These are phyloP conservation scores for Psophocarpus tetragonolobus DNA, from an alignment of 306 rosid species.

Conservation along the genomic window DNA sequence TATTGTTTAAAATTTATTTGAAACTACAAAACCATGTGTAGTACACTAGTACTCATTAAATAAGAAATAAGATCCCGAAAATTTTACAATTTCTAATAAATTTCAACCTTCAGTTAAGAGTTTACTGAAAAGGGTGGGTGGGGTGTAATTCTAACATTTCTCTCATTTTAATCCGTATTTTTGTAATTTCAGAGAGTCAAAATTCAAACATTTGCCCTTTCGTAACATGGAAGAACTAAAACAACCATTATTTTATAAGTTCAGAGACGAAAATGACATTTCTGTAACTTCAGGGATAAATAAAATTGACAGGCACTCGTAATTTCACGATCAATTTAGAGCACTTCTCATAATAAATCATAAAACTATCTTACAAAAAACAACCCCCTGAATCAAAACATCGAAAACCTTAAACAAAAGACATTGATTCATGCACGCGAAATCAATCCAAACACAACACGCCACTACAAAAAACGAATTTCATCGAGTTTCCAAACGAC, in stretches of 20 bases:
- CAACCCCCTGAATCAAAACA: neutral
- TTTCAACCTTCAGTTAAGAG: neutral
- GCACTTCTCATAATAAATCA: neutral
- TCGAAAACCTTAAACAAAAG: neutral
- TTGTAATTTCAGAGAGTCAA: neutral
- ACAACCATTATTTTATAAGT: neutral
- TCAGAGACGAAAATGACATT: neutral
- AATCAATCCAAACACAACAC: slow-evolving; percentile 27
- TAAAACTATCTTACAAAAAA: neutral
- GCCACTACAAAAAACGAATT: neutral
- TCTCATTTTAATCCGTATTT: neutral
- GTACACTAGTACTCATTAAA: neutral
- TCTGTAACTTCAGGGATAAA: neutral
- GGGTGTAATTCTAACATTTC: neutral
- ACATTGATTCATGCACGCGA: neutral
- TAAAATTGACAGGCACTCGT: neutral
- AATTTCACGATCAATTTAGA: neutral
- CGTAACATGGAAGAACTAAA: neutral
- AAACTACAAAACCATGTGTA: neutral
- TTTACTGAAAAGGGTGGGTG: neutral
- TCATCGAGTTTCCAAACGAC: neutral
- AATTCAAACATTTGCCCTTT: neutral
- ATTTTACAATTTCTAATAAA: neutral
- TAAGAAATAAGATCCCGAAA: neutral
- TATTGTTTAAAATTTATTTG: neutral